These are phyloP conservation scores for Neonectria magnoliae DNA, from an alignment of 2,329 filamentous ascomycete genomes.

Conservation along the genomic window DNA sequence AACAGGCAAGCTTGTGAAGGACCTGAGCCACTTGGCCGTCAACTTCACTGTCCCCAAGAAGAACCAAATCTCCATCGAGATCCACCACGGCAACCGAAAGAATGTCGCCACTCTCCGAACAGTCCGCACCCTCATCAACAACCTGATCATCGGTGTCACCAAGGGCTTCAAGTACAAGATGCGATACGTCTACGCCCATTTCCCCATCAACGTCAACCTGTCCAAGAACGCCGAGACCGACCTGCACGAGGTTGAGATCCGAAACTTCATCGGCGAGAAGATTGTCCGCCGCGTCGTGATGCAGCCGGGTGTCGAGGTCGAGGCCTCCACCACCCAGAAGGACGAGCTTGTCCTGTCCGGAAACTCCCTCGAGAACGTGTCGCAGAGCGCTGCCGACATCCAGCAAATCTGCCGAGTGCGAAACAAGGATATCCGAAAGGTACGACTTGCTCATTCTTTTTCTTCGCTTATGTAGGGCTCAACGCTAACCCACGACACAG, in stretches of 20 bases:
- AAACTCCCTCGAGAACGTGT: constrained; percentile 97
- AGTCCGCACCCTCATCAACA: constrained; percentile 97
- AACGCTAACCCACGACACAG: constrained; percentile 57
- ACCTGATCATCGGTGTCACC: constrained; percentile 97
- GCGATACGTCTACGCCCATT: constrained; percentile 99
- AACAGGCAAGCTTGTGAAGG: constrained; percentile 92
- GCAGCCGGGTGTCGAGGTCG: constrained; percentile 89
- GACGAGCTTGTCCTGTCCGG: constrained; percentile 93
- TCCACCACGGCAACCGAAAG: constrained; percentile 99
- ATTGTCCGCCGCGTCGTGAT: constrained; percentile 92
- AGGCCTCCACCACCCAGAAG: constrained; percentile 92
- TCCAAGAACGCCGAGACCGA: constrained; percentile 95
- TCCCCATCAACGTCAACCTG: constrained; percentile 99
- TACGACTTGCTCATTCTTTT: constrained; percentile 45
- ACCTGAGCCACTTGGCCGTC: constrained; percentile 95
- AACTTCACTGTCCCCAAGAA: constrained; percentile 91
- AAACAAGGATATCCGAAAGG: constrained; percentile 99
- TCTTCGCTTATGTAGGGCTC: not conserved
- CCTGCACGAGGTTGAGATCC: constrained; percentile 93
- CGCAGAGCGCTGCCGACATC: constrained; percentile 98
- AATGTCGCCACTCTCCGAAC: constrained; percentile 97
- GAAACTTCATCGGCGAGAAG: constrained; percentile 99
- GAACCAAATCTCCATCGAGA: constrained; percentile 92
- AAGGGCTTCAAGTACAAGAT: constrained; percentile 99
- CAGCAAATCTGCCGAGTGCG: constrained; percentile 99